Percentiles rank a stretch among this genome's conserved stretches.
phyloP scores from a whole-genome alignment of 441 rosid species.

The Erodium moschatum region DNA sequence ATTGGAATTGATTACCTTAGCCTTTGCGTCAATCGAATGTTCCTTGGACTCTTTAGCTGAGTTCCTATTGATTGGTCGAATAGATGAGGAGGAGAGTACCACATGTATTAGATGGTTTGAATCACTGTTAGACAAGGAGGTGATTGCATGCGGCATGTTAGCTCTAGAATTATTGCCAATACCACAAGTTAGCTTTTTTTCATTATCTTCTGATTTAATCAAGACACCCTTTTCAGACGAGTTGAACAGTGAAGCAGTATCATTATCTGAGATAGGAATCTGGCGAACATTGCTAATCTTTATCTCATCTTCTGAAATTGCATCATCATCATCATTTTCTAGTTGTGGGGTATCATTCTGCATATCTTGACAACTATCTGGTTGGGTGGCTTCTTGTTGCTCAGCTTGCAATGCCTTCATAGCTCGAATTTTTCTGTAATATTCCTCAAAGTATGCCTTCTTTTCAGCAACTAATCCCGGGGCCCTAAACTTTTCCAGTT shows the following conservation, averaged over 20 bases:
- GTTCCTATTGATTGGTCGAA: slow-evolving; percentile 6
- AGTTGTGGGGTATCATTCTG: neutral
- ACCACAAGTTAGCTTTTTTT: neutral
- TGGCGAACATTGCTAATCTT: slow-evolving; percentile 3
- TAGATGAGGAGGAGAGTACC: neutral
- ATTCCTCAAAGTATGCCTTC: slow-evolving; percentile 40
- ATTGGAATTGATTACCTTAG: slow-evolving; percentile 18
- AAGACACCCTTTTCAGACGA: too few species aligned
- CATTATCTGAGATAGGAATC: slow-evolving; percentile 10
- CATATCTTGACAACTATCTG: slow-evolving; percentile 13
- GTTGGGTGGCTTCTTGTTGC: slow-evolving; percentile 20
- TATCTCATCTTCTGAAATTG: slow-evolving; percentile 5
- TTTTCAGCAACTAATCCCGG: slow-evolving; percentile 38
- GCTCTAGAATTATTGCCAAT: slow-evolving; percentile 2
- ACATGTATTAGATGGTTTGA: neutral
- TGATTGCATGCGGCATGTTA: slow-evolving; percentile 4
- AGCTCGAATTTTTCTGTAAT: slow-evolving; percentile 28
- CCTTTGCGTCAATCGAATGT: neutral
- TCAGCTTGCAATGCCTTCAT: slow-evolving; percentile 24
- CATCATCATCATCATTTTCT: slow-evolving; percentile 1
- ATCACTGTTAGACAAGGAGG: neutral
- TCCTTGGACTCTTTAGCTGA: slow-evolving; percentile 8
- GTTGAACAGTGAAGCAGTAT: neutral
- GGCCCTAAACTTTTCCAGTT: slow-evolving; percentile 30
- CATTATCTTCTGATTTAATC: neutral